A percentile compares a stretch with the other conserved stretches of the same genome.
Evolutionary conservation across 1,139 yeast species (phyloP).

Genomic region (Debaryomycetaceae sp.): DNA sequence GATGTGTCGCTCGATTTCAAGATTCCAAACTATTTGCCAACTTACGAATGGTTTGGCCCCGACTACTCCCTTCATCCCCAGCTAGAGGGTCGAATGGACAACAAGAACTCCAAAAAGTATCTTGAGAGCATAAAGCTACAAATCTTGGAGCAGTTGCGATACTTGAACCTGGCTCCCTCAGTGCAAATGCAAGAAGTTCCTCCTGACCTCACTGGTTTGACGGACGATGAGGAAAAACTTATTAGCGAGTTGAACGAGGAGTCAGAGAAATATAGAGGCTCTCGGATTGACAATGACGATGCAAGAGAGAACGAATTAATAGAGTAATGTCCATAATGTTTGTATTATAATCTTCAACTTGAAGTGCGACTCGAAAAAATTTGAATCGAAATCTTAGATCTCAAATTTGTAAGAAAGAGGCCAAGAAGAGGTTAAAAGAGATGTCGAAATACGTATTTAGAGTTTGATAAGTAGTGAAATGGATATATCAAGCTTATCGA

Average conservation of each 20-base stretch:
- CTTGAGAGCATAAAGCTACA: conserved; percentile 75
- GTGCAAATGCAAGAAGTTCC: conserved; percentile 91
- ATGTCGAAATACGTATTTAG: not conserved
- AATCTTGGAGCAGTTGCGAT: conserved; percentile 78
- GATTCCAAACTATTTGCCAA: conserved; percentile 77
- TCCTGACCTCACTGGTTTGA: conserved; percentile 72
- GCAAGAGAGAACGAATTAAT: conserved; percentile 21
- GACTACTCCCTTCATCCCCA: conserved; percentile 89
- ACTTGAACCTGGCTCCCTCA: conserved; percentile 86
- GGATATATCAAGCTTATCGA: conserved; percentile 26
- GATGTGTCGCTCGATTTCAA: conserved; percentile 73
- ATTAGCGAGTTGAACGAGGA: conserved; percentile 53
- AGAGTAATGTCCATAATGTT: conserved; percentile 2
- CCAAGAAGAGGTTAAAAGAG: not conserved
- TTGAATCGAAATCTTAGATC: not conserved
- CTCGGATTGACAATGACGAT: conserved; percentile 22
- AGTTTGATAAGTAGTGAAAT: conserved; percentile 8
- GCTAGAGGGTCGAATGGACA: conserved; percentile 82
- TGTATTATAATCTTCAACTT: not conserved
- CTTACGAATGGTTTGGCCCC: conserved; percentile 87
- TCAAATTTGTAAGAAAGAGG: not conserved
- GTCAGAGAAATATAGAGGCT: conserved; percentile 23
- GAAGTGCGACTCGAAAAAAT: not conserved
- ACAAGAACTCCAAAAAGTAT: conserved; percentile 80
- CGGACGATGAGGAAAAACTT: conserved; percentile 56